These are phyloP conservation scores for Kazachstania africana DNA, from an alignment of 805 yeast species.

Conservation along the genomic window DNA sequence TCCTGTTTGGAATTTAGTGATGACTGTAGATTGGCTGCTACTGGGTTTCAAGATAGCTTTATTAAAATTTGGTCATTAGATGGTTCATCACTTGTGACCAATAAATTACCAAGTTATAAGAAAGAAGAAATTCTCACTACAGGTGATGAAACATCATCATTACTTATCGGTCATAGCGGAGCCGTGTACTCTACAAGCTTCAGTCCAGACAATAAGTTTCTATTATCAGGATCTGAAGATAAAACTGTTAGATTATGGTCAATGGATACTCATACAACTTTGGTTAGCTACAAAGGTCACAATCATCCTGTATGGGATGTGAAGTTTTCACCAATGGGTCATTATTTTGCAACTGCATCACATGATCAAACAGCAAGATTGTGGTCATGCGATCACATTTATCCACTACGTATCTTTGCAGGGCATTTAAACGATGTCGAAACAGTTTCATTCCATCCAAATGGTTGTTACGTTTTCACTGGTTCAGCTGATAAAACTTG, in stretches of 20 bases:
- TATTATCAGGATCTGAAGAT: conserved; percentile 81
- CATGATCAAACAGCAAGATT: conserved; percentile 95
- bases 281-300: conserved; percentile 94
- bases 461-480: conserved; percentile 85
- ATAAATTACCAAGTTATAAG: conserved; percentile 44
- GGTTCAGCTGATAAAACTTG: conserved; percentile 94
- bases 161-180: conserved; percentile 83
- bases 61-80: conserved; percentile 89
- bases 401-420: conserved; percentile 90
- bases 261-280: conserved; percentile 73
- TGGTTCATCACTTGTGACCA: conserved; percentile 69
- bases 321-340: conserved; percentile 86
- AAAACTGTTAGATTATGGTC: conserved; percentile 91
- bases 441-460: conserved; percentile 90
- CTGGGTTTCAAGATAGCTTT: conserved; percentile 87
- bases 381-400: conserved; percentile 97
- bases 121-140: conserved; percentile 25
- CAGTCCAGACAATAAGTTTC: conserved; percentile 76
- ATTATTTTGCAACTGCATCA: conserved; percentile 95
- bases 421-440: conserved; percentile 97
- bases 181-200: conserved; percentile 85
- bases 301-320: conserved; percentile 98
- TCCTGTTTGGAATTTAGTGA: conserved; percentile 80
- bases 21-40: conserved; percentile 79
- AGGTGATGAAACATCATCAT: conserved; percentile 15